Evolutionary conservation across 75 land plant species (phyloP), one percentile per base, ranked within the genome.

Genomic region (Selaginella tamariscina): DNA sequence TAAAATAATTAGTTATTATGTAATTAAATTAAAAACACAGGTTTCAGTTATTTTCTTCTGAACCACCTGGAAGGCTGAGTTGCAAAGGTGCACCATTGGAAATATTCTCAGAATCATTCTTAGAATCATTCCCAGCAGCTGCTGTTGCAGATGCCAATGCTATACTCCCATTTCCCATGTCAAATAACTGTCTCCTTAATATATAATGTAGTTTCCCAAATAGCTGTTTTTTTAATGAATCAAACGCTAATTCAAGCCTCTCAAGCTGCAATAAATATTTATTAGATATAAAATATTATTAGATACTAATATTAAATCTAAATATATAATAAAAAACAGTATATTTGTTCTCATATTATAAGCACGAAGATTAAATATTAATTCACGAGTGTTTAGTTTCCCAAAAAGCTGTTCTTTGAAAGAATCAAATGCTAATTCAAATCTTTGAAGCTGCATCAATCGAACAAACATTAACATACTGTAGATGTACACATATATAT

Each of bases 241-340:
- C 88, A 62, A 89, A 81, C 9, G 95, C 91, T 63, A 65, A 56
- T 33, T 82, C 87, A 68, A 89, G 68, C 70, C 90, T 69, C 66
- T 84, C 87, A 28, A 89, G 54, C 80, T 86, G 85, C 76, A 21
- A n/a, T 5, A 39, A 39, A 5, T 5, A 39, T 5, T 5, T 5
- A 39, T 39, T 15, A 59, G 21, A 2, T 5, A 59, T 23, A n/a
- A 59, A 59, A 9, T 21, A 8, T 2, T n/a, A 9, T 11, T 49
- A 49, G 54, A 11, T 49, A 49, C 18, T 20, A 49, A 49, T 11
- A 49, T 20, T 49, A 11, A 49, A 49, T 20, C 54, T 20, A 11
- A 11, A 20, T 11, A 20, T 49, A 20, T 11, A 11, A 49, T 49
- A 20, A 11, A 49, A 20, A 49, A n/a, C n/a, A n/a, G n/a, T n/a